phyloP scores from a whole-genome alignment of 805 yeast genomes.

The Myxozyma kluyveri region DNA sequence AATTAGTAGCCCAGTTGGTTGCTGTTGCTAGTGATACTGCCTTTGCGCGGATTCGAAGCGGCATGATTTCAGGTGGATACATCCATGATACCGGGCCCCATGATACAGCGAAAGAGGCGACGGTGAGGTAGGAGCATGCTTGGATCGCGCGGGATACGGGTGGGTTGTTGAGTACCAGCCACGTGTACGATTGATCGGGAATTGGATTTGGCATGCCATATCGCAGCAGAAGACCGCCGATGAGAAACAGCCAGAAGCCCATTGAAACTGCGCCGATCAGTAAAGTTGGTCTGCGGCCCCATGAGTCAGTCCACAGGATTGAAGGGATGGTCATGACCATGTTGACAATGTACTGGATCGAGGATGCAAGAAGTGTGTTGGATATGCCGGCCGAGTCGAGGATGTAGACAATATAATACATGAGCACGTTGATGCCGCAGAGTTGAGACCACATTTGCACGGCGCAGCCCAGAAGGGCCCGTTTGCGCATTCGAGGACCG shows the following conservation, averaged over 20 bases:
- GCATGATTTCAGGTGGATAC: constrained; percentile 62
- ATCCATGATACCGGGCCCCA: constrained; percentile 61
- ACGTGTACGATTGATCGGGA: constrained; percentile 45
- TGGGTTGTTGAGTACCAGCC: constrained; percentile 49
- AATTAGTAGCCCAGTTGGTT: constrained; percentile 64
- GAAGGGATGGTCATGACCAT: constrained; percentile 55
- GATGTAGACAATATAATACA: constrained; percentile 48
- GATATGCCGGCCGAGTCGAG: constrained; percentile 52
- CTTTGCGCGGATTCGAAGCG: constrained; percentile 58
- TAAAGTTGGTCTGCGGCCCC: constrained; percentile 67
- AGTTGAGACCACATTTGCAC: constrained; percentile 37
- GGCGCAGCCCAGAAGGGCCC: constrained; percentile 41
- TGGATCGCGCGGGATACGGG: constrained; percentile 50
- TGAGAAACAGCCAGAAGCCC: constrained; percentile 60
- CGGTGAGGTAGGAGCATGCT: constrained; percentile 57
- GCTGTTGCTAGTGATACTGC: constrained; percentile 64
- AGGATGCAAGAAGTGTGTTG: constrained; percentile 44
- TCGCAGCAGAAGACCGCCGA: constrained; percentile 62
- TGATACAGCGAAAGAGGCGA: constrained; percentile 55
- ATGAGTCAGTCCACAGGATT: constrained; percentile 50
- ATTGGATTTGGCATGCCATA: constrained; percentile 43
- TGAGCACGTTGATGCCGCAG: constrained; percentile 48
- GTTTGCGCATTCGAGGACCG: constrained; percentile 14
- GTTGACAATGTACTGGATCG: constrained; percentile 49
- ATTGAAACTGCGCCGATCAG: constrained; percentile 62